Evolutionary conservation across 352 stramenopile genomes (phyloP).

Genomic region (Pythium angustatum): DNA sequence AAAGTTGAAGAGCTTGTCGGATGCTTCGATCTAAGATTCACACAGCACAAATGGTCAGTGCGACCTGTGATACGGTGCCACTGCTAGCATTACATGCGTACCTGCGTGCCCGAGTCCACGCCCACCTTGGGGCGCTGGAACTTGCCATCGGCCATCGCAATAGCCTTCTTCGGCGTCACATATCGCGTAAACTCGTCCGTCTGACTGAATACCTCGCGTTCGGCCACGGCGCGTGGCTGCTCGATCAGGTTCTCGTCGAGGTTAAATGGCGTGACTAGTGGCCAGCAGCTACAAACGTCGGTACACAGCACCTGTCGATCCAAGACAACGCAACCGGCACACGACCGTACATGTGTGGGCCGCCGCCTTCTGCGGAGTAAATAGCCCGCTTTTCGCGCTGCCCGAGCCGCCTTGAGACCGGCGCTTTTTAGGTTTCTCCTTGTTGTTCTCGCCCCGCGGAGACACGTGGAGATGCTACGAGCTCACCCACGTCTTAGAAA

Average conservation of each 20-base stretch:
- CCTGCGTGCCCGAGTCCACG: conserved; percentile 73
- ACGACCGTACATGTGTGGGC: conserved; percentile 42
- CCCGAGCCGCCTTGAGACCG: conserved; percentile 26
- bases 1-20: conserved; percentile 79
- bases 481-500: no score
- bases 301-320: no score
- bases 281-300: no score
- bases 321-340: background rate
- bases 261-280: conserved; percentile 53
- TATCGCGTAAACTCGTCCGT: conserved; percentile 66
- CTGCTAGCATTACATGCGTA: background rate
- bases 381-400: conserved; percentile 39
- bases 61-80: background rate
- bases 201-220: conserved; percentile 58
- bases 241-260: conserved; percentile 71
- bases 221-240: conserved; percentile 33
- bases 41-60: background rate
- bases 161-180: conserved; percentile 32
- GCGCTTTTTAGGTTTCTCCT: conserved; percentile 37
- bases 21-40: conserved; percentile 60
- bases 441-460: conserved; percentile 19
- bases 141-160: conserved; percentile 43
- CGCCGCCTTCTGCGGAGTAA: conserved; percentile 32
- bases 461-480: conserved; percentile 22
- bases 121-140: conserved; percentile 73